Base-by-base conservation (phyloP, 352 stramenopile species). In the Globisporangium cylindrosporum region DNA sequence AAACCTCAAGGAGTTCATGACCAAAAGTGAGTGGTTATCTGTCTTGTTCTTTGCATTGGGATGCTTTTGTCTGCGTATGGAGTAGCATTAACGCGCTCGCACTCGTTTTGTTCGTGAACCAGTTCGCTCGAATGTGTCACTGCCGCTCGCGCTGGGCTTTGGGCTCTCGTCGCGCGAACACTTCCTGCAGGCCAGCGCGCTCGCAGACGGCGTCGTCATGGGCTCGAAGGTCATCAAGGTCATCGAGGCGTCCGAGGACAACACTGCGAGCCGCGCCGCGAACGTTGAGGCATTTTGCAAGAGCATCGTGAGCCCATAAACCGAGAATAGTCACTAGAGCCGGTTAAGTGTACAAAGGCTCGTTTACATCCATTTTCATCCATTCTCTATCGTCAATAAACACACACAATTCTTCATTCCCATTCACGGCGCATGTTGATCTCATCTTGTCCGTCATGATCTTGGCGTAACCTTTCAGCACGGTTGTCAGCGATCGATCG, bases 131-230 rank as follows among this genome's bases (percentile, higher is more conserved):
- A 89, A 93, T 69, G 85, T 94, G 56, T 92, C 88, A 73, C 74
- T 89, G 66, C 97, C 97, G 22, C 79, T 99, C 10, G 97, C 95
- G 29, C 90, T 99, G 14, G 98, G 98, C 59, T 99, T 99, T 77
- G 98, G 98, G 27, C 94, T 99, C 53, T 98, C 94, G 38, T 98
- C 82, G 49, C 92, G 93, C 32, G 77, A 98, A 62, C 93, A 98
- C 72, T 94, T 95, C 54, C 53, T 90, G 22, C 88, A 97, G 79
- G 97, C 98, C 1, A 90, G 94, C 59, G 82, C 87, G 43, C 82
- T 99, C 27, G 95, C 96, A 12, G 96, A 98, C 57, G 90, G 89
- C 46, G 86, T 94, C 48, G 89, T 97, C 68, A 96, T 97, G 73
- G 89, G 90, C 62, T 96, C 88, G 38, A 92, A 89, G 72, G 83